These are phyloP conservation scores for Sporothrix protearum DNA, from an alignment of 2,329 filamentous ascomycete genomes.

Conservation along the genomic window DNA sequence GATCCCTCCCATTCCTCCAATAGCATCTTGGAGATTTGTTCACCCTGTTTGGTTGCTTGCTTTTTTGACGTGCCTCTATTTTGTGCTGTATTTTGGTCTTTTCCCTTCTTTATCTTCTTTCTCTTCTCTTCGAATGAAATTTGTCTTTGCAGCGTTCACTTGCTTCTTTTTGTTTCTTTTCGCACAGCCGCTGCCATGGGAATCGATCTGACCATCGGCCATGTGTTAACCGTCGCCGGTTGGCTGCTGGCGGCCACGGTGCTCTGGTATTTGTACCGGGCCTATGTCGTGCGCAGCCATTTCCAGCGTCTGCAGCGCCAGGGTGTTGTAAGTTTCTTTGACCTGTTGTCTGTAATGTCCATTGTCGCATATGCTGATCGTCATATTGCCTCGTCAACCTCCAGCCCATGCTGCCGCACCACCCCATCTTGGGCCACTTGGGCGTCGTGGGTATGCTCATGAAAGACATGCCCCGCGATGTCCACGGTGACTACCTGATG, in stretches of 20 bases:
- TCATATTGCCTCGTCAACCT: neutral
- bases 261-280: constrained; percentile 24
- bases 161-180: constrained; percentile 19
- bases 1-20: neutral
- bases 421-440: constrained; percentile 28
- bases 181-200: neutral
- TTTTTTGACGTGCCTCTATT: too few species aligned
- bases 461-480: constrained; percentile 25
- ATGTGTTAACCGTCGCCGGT: neutral
- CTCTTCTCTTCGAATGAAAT: neutral
- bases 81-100: neutral
- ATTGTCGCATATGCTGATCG: neutral
- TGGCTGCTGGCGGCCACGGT: constrained; percentile 13
- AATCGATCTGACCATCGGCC: neutral
- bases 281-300: constrained; percentile 26
- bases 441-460: constrained; percentile 27
- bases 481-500: constrained; percentile 29
- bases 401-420: constrained; percentile 30
- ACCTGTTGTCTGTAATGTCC: neutral
- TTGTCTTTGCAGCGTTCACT: neutral
- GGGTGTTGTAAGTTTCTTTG: constrained; percentile 25
- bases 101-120: neutral
- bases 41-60: neutral
- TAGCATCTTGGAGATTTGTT: neutral
- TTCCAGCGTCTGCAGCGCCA: constrained; percentile 28